Conservation (phyloP, 805 yeast genomes). For the Candida parachauliodes region DNA sequence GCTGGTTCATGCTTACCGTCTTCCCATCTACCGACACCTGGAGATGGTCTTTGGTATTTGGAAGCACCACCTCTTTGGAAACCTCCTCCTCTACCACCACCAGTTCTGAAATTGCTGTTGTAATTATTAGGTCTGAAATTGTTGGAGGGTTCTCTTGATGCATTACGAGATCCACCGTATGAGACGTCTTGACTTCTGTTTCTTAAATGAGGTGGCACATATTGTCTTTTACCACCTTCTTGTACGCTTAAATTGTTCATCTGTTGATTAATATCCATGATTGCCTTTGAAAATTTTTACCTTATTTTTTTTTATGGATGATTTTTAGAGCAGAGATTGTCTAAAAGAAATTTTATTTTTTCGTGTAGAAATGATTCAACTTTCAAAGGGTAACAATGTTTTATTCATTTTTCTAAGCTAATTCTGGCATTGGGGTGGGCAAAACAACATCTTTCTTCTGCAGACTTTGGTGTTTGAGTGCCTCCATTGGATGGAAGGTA, state of each 20-base stretch:
- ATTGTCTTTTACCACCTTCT: conserved; percentile 30
- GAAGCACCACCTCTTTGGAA: conserved; percentile 23
- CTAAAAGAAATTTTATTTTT: conserved; percentile 1
- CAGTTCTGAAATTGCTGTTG: conserved; percentile 11
- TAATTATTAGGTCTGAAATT: too few relatives aligned
- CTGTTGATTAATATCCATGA: conserved; percentile 48
- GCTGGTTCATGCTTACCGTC: conserved; percentile 90
- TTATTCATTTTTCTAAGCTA: conserved; percentile 2
- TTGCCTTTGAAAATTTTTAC: conserved; percentile 7
- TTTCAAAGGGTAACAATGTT: conserved; percentile 1
- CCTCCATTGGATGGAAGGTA: conserved; percentile 31
- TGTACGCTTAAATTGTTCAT: conserved; percentile 54
- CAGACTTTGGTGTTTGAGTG: conserved; percentile 26
- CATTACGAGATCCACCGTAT: conserved; percentile 11
- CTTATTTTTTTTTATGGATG: conserved; percentile 4
- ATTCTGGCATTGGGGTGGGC: conserved; percentile 44
- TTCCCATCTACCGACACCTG: conserved; percentile 75
- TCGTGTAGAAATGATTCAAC: background rate
- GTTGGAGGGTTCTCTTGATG: conserved; percentile 3
- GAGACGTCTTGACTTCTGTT: conserved; percentile 18
- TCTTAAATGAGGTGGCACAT: conserved; percentile 57
- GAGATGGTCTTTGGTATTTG: conserved; percentile 30
- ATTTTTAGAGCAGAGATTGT: too few relatives aligned
- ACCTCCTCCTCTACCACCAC: conserved; percentile 26
- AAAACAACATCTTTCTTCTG: conserved; percentile 37